Base-by-base conservation (phyloP, 805 yeast species). In the Metschnikowia shivogae region DNA sequence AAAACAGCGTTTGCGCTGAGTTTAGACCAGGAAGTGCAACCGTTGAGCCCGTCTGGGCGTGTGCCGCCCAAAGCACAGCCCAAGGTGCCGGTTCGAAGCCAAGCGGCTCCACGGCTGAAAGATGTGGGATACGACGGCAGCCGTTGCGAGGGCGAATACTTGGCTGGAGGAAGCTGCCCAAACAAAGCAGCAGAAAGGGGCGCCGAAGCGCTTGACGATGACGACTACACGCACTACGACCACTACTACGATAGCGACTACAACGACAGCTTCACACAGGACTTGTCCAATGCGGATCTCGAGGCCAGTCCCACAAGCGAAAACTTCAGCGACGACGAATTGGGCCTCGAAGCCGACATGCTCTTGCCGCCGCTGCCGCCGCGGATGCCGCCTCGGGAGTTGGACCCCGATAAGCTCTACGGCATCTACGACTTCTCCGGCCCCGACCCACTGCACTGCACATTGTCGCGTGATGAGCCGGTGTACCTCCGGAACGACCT, bases 381-480 rank as follows among this genome's bases (percentile, higher is more conserved):
- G 6, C 70, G 86, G 13, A 78, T 86, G 13, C 93, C 95, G 2
- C 93, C 95, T 3, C 74, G 77, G 47, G 95, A 87, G 54, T 65
- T 90, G 44, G 89, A 87, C 60, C 95, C 95, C 6, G 84, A 77
- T 41, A 83, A 84, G 58, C 71, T 90, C 26, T 90, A 90, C 62
- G 97, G 97, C 0, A 67, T 90, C 28, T 88, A 85, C 56, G 89
- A 89, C 41, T 92, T 93, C 57, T 76, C 74, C 42, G 98, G 97
- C 1, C 95, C 96, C 5, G 97, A 89, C 59, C 89, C 92, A 4
- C 88, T 93, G 37, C 99, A 92, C 65, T 85, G 96, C 54, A 81
- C 84, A 46, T 73, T 92, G 9, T 62, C 69, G 17, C 81, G 88
- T 52, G 90, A 92, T 58, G 96, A 89, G 56, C 82, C 95, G 1